Percentiles rank a stretch among this genome's conserved stretches.
These are phyloP conservation scores for Penicillium sp. DNA, from an alignment of 2,329 filamentous ascomycete species.

Conservation along the genomic window DNA sequence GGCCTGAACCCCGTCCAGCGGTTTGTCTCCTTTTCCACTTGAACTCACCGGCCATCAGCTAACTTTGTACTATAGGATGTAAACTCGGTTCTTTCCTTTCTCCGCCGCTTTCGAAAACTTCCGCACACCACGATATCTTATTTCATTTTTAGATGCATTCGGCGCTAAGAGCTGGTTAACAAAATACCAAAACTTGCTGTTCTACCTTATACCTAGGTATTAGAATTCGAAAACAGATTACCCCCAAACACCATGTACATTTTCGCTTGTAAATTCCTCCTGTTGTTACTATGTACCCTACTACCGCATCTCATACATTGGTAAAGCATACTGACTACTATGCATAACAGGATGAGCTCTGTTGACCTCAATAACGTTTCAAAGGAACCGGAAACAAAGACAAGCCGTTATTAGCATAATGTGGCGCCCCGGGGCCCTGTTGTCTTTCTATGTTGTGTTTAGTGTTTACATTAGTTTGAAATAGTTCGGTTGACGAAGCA, in stretches of 20 bases:
- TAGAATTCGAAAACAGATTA: no score
- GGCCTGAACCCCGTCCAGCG: conserved; percentile 62
- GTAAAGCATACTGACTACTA: no score
- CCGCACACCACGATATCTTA: conserved; percentile 13
- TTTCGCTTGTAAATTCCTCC: no score
- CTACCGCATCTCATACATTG: no score
- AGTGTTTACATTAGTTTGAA: conserved; percentile 5
- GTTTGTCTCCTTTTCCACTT: conserved; percentile 25
- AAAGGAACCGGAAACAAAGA: not conserved
- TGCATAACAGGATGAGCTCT: not conserved
- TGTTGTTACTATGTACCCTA: no score
- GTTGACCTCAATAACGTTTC: not conserved
- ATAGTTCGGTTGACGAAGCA: conserved; percentile 51
- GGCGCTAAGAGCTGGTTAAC: conserved; percentile 19
- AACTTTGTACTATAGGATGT: conserved; percentile 26
- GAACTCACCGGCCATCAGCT: not conserved
- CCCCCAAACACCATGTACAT: no score
- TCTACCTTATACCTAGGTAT: not conserved
- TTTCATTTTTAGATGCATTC: conserved; percentile 17
- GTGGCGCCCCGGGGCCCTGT: not conserved
- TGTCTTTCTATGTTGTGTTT: not conserved
- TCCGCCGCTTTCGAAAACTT: conserved; percentile 2
- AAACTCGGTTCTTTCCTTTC: conserved; percentile 7
- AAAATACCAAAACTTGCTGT: conserved; percentile 12
- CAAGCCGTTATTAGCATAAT: not conserved